Conservation (phyloP, 2,329 filamentous ascomycete genomes). For the Nothophaeocryptopus gaeumannii region DNA sequence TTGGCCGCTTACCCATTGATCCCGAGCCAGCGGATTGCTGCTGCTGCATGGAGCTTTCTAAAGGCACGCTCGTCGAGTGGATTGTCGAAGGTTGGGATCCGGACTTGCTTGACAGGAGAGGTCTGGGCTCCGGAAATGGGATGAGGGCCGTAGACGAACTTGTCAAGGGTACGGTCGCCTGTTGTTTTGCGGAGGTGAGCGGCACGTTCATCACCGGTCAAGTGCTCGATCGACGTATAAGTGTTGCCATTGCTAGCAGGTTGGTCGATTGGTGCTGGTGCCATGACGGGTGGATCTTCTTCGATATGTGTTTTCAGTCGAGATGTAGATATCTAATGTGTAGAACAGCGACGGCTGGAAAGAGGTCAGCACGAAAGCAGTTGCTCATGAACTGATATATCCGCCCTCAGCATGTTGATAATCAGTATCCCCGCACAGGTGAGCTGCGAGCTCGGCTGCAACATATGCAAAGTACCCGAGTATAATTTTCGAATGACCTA, state of each 20-base stretch:
- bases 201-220: conserved; percentile 14
- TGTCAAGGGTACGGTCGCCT: conserved; percentile 18
- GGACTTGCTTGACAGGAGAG: conserved; percentile 21
- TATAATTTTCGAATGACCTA: not conserved
- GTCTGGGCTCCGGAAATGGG: conserved; percentile 20
- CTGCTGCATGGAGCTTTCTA: conserved; percentile 21
- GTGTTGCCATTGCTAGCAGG: not conserved
- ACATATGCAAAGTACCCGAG: not conserved
- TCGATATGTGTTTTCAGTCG: not conserved
- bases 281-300: conserved; percentile 23
- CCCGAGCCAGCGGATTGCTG: conserved; percentile 21
- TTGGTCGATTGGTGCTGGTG: conserved; percentile 10
- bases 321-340: no score
- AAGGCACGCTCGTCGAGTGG: conserved; percentile 20
- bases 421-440: conserved; percentile 1
- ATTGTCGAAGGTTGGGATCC: conserved; percentile 18
- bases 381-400: not conserved
- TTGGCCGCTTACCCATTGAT: conserved; percentile 6
- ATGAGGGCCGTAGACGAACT: conserved; percentile 21
- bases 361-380: no score
- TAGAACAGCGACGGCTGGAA: no score
- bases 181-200: conserved; percentile 15
- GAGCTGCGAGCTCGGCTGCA: conserved; percentile 4
- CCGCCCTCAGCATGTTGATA: not conserved
- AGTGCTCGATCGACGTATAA: not conserved